Base-by-base conservation (phyloP, 495 filamentous ascomycete species). In the Aspergillus olivimuriae region DNA sequence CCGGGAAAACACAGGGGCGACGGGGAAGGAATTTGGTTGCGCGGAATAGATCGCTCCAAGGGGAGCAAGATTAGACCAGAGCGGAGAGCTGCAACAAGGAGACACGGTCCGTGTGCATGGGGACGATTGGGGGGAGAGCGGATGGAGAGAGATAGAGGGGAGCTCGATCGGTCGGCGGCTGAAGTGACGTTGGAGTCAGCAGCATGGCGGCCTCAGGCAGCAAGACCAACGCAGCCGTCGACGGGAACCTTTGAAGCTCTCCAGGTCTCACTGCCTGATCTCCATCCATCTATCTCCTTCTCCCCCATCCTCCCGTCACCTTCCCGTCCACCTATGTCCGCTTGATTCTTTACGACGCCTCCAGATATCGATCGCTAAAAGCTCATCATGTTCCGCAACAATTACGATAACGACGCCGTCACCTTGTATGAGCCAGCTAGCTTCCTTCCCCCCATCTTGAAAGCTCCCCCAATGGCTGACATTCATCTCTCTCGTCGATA, bases 331-430 rank as follows among this genome's bases (percentile, higher is more conserved):
- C 31, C 41, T 39, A 22, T 35, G 26, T 32, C 8, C 10, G 8
- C 23, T 12, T 31, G 12, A 16, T 33, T 42, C 17, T 48, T 38
- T 43, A 19, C 35, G 20, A 32, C 24, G 19, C 30, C 12, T 42
- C 36, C 39, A 28, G 11, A 28, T 11, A 6, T 28, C 24, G 5
- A 28, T 5, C 24, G 11, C 24, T 28, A 49, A 50, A 17, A 45
- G 30, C 44, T 37, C 59, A 81, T 60, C 47, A 98, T 98, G 92
- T 98, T 98, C 75, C 80, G 92, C 70, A 98, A 98, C 75, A 96
- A 97, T 71, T 98, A 98, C 77, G 92, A 98, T 73, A 98, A 97
- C 79, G 92, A 98, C 73, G 90, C 89, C 24, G 91, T 98, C 69
- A 98, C 92, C 72, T 98, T 97, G 90, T 96, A 78, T 75, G 83